Evolutionary conservation across 2,329 filamentous ascomycete species (phyloP), one percentile per base, ranked within the genome.

Genomic region (Botrytis tulipae): DNA sequence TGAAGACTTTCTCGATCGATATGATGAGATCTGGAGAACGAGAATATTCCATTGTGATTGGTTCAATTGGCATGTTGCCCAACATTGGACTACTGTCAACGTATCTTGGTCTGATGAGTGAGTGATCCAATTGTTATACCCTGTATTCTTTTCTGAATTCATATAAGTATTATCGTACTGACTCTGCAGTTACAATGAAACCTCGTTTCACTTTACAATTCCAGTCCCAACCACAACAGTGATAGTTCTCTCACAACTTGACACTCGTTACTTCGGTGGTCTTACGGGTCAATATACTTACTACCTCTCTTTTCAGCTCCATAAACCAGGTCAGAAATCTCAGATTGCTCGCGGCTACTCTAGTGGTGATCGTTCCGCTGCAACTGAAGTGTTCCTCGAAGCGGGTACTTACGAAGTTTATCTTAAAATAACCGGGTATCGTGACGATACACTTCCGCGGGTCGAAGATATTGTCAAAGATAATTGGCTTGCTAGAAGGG

Each of bases 1-100:
- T 77, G 85, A 87, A 66, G 89, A 90, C 75, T 83, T 91, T 74
- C 84, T 90, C 9, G 84, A 85, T 77, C 90, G 89, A 77, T 90
- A 87, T 77, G 85, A 85, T 54, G 84, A 85, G 75, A 86, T 90
- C 69, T 87, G 90, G 77, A 84, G 88, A 29, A 90, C 88, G 0
- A 84, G 88, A 1, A 85, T 91, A 35, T 90, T 90, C 80, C 85
- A 87, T 22, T 78, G 82, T 2, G 84, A 87, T 74, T 72, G 71
- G 63, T 42, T 68, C 3, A 57, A 57, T n/a, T 90, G 89, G 89
- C 84, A 85, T 69, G 86, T 86, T 71, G 85, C 85, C n/a, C 85
- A 87, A 70, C 84, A 85, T 72, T 90, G 88, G 88, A 87, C 89
- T 60, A 87, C 87, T 0, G 85, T 90, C 10, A 84, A 87, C 44